These are phyloP conservation scores for Candida hispaniensis DNA, from an alignment of 805 yeast species.

Conservation along the genomic window DNA sequence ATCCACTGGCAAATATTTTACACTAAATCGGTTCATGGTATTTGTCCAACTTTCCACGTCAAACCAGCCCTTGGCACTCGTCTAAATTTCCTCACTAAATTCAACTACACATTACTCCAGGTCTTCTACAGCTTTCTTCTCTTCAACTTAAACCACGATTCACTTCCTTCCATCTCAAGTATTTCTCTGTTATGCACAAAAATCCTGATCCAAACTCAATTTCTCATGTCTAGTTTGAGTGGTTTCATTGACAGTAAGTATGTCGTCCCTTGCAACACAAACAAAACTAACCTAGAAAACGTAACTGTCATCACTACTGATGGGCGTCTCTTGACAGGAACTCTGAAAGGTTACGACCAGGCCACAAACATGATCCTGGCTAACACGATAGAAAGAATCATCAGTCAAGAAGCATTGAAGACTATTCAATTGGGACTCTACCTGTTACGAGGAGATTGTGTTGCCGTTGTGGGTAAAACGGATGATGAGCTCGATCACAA, in stretches of 20 bases:
- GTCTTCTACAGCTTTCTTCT: no score
- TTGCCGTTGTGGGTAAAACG: constrained; percentile 28
- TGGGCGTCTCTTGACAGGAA: constrained; percentile 28
- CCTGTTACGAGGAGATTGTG: constrained; percentile 30
- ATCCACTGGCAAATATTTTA: no score
- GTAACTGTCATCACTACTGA: constrained; percentile 29
- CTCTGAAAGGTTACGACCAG: constrained; percentile 31
- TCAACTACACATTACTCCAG: no score
- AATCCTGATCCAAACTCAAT: no score
- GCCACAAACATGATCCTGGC: constrained; percentile 29
- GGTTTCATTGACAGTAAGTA: constrained; percentile 22
- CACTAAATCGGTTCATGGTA: no score
- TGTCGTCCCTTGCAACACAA: background rate
- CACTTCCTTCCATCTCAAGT: no score
- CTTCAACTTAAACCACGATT: no score
- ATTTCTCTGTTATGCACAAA: no score
- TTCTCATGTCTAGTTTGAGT: constrained; percentile 22
- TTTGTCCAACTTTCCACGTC: no score
- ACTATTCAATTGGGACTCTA: constrained; percentile 28
- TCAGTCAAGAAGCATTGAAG: constrained; percentile 22
- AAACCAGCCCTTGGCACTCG: no score
- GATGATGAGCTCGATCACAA: constrained; percentile 26
- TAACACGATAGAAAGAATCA: constrained; percentile 25
- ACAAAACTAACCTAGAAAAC: constrained; percentile 17
- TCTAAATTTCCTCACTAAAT: no score